Conservation (phyloP, 2,329 filamentous ascomycete genomes). For the Beauveria sp. region DNA sequence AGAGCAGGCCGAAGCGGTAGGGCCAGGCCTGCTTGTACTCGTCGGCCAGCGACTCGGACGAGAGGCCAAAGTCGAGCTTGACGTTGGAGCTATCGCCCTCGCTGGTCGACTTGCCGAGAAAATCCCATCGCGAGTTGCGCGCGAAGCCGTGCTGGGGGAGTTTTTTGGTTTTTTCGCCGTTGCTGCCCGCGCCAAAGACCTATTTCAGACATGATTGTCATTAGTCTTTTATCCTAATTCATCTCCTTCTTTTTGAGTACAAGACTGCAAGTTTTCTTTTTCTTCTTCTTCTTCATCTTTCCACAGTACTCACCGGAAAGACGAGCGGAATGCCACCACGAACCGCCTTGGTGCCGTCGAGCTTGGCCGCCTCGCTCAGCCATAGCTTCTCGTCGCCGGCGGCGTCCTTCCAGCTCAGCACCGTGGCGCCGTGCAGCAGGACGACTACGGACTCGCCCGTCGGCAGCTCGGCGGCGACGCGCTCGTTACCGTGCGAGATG, state of each 20-base stretch:
- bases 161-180: conserved; percentile 66
- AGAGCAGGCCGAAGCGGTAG: conserved; percentile 81
- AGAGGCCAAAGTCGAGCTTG: conserved; percentile 94
- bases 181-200: conserved; percentile 79
- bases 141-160: conserved; percentile 95
- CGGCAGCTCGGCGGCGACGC: conserved; percentile 72
- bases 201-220: conserved; percentile 23
- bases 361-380: conserved; percentile 68
- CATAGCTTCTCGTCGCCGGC: conserved; percentile 77
- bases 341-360: conserved; percentile 85
- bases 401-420: conserved; percentile 86
- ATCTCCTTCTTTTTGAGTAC: too few species aligned
- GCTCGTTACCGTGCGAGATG: conserved; percentile 62
- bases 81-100: conserved; percentile 57
- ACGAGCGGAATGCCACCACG: conserved; percentile 88
- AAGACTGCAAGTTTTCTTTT: too few species aligned
- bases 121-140: conserved; percentile 85
- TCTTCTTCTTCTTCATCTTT: too few species aligned
- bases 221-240: too few species aligned
- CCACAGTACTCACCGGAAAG: conserved; percentile 62
- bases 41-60: conserved; percentile 60
- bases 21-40: conserved; percentile 70
- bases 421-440: conserved; percentile 84
- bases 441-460: conserved; percentile 82
- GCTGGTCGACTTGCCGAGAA: conserved; percentile 70